Conservation (phyloP, 2,329 filamentous ascomycete species). For the Cytospora paraplurivora region DNA sequence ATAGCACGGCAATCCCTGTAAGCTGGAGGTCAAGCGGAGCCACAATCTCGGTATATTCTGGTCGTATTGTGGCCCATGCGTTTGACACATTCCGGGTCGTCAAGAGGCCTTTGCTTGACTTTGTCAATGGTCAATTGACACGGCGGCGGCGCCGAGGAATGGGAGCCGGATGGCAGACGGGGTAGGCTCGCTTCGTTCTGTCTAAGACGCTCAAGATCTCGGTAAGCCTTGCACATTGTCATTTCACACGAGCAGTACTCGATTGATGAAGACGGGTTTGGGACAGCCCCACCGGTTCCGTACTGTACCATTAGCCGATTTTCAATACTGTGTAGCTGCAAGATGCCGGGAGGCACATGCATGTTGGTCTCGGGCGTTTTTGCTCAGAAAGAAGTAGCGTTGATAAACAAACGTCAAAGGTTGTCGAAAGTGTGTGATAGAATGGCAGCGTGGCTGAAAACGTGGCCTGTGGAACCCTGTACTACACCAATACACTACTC, state of each 20-base stretch:
- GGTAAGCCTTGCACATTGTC: neutral
- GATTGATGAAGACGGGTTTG: neutral
- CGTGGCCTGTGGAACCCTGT: conserved; percentile 10
- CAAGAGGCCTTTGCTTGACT: neutral
- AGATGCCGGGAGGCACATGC: conserved; percentile 10
- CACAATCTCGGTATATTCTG: neutral
- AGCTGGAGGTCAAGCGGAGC: neutral
- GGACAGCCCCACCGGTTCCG: neutral
- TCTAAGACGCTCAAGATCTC: neutral
- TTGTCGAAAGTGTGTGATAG: neutral
- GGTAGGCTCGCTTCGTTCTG: neutral
- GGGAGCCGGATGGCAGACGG: neutral
- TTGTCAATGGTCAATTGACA: neutral
- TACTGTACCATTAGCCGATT: neutral
- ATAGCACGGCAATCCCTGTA: neutral
- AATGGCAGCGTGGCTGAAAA: conserved; percentile 4
- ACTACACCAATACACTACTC: neutral
- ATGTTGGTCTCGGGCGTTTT: conserved; percentile 19
- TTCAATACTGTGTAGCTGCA: neutral
- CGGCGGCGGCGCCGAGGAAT: neutral
- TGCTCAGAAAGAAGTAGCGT: conserved; percentile 6
- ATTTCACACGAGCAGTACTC: neutral
- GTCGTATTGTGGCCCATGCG: neutral
- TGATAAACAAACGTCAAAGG: conserved; percentile 3
- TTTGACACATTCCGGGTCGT: neutral